Conservation (phyloP, 2,329 filamentous ascomycete genomes). For the Colletotrichum simmondsii region DNA sequence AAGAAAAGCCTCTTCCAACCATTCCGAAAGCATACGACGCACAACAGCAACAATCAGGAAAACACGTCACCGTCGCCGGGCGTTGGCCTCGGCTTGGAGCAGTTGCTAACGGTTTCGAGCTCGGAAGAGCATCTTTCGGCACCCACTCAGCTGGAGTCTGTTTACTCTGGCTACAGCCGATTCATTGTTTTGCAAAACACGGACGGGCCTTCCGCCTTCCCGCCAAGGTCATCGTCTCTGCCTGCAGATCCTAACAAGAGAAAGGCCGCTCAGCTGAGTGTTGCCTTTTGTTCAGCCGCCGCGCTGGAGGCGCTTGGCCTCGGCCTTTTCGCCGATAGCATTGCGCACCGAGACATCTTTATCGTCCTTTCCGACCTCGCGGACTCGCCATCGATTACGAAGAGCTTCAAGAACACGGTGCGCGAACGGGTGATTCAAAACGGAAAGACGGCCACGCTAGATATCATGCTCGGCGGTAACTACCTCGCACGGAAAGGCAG, state of each 20-base stretch:
- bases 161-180: slow-evolving; percentile 43
- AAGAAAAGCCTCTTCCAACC: slow-evolving; percentile 48
- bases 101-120: background rate
- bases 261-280: slow-evolving; percentile 45
- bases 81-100: slow-evolving; percentile 8
- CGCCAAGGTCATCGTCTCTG: slow-evolving; percentile 35
- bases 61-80: slow-evolving; percentile 12
- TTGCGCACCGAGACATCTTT: slow-evolving; percentile 63
- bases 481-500: slow-evolving; percentile 31
- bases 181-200: slow-evolving; percentile 46
- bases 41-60: slow-evolving; percentile 18
- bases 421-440: slow-evolving; percentile 49
- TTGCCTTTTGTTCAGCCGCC: slow-evolving; percentile 58
- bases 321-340: slow-evolving; percentile 42
- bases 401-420: slow-evolving; percentile 56
- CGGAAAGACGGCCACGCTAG: slow-evolving; percentile 47
- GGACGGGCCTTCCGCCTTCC: slow-evolving; percentile 29
- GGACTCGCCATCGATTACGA: slow-evolving; percentile 53
- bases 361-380: slow-evolving; percentile 62
- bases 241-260: slow-evolving; percentile 39
- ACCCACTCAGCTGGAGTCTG: slow-evolving; percentile 12
- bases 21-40: slow-evolving; percentile 41
- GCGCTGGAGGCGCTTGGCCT: slow-evolving; percentile 59
- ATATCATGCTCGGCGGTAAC: slow-evolving; percentile 37
- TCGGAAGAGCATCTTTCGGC: slow-evolving; percentile 10